A percentile compares a stretch with the other conserved stretches of the same genome.
These are phyloP conservation scores for Echites panduratus DNA, from an alignment of 257 asterid genomes.

Conservation along the genomic window DNA sequence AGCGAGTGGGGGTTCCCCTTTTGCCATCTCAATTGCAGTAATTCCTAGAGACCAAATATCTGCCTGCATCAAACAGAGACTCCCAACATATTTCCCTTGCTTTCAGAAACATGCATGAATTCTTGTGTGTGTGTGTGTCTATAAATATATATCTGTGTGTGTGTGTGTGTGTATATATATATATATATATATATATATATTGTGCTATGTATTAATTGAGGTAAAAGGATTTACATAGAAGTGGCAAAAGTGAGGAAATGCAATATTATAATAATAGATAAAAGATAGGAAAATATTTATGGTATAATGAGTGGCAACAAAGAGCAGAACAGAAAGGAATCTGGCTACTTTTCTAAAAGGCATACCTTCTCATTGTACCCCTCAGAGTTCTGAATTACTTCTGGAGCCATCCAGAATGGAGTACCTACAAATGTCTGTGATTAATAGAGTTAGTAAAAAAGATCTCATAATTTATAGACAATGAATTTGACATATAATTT, in stretches of 20 bases:
- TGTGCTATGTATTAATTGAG: no score
- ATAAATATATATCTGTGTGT: no score
- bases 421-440: slow-evolving; percentile 99
- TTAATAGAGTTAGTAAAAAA: slow-evolving; percentile 46
- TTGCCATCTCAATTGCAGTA: slow-evolving; percentile 98
- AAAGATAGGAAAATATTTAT: neutral
- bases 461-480: neutral
- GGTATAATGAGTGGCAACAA: neutral
- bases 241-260: neutral
- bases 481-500: neutral
- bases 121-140: no score
- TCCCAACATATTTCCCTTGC: slow-evolving; percentile 8
- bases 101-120: neutral
- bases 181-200: no score
- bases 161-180: no score
- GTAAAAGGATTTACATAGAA: neutral
- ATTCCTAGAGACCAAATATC: slow-evolving; percentile 99
- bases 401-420: slow-evolving; percentile 99
- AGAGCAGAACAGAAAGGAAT: neutral
- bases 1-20: slow-evolving; percentile 99
- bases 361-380: slow-evolving; percentile 97
- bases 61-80: slow-evolving; percentile 59
- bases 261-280: slow-evolving; percentile 4
- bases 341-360: neutral
- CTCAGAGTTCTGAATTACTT: slow-evolving; percentile 96